Percentiles rank a stretch among this genome's conserved stretches.
Conservation (phyloP, 2,329 filamentous ascomycete species). For the Purpureocillium lavendulum region DNA sequence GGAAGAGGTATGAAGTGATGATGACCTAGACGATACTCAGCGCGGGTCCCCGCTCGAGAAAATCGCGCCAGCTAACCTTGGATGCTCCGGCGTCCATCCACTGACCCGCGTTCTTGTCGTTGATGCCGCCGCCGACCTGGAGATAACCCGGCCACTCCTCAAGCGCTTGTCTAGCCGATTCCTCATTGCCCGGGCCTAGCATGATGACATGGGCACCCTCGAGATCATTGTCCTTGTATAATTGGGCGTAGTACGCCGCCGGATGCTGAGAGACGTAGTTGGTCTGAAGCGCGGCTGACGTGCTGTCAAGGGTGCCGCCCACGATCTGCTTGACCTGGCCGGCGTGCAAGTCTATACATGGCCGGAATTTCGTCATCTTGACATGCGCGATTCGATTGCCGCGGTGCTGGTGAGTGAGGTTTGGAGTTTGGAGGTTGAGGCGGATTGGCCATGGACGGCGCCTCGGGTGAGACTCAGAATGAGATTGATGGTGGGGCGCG, state of each 20-base stretch:
- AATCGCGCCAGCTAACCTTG: conserved; percentile 52
- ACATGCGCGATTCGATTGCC: background rate
- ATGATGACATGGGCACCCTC: conserved; percentile 90
- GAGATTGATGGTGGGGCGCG: no score
- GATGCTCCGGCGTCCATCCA: conserved; percentile 88
- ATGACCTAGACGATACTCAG: conserved; percentile 63
- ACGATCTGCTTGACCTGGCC: conserved; percentile 98
- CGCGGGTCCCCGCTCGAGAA: background rate
- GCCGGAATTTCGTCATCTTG: conserved; percentile 84
- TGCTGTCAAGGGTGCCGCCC: conserved; percentile 76
- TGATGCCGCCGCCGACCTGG: conserved; percentile 93
- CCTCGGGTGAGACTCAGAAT: no score
- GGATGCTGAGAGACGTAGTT: conserved; percentile 87
- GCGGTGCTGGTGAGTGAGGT: no score
- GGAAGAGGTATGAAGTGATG: conserved; percentile 92
- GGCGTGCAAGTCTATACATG: conserved; percentile 96
- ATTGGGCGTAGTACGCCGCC: conserved; percentile 67
- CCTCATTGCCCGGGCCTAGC: conserved; percentile 81
- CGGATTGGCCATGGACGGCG: no score
- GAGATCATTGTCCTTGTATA: conserved; percentile 71
- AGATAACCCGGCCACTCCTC: conserved; percentile 69
- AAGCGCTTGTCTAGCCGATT: conserved; percentile 70
- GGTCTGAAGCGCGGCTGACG: conserved; percentile 63
- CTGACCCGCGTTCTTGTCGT: conserved; percentile 68
- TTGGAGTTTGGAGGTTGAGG: no score